Base-by-base conservation (phyloP, 768 basidiomycete genomes). In the Russula griseocarnosa region DNA sequence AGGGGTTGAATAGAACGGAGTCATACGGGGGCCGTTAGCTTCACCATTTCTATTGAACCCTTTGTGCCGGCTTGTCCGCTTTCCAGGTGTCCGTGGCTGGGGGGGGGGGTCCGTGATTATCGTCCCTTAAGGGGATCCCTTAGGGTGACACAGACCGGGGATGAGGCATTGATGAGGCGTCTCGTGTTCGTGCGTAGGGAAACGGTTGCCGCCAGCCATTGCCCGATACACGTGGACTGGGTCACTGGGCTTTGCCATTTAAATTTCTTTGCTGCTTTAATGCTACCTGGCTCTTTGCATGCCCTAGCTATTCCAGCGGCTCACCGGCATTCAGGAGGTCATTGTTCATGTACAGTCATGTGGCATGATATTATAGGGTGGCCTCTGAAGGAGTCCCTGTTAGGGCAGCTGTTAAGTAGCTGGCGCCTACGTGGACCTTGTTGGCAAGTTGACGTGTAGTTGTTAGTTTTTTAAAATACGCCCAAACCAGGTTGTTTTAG, bases 61-160 rank as follows among this genome's bases (percentile, higher is more conserved):
- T 18, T 0, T 44, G 6, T 26, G 24, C 18, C 47, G 3, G 14
- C 18, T 22, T 60, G 9, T 28, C 32, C 30, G 9, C 11, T 24
- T 53, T 14, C 22, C 11, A 22, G 51, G 30, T 28, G 24, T 42
- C 2, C 14, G 38, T 14, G 32, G 2, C 14, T 3, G 13, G 38
- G 50, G 20, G 16, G 3, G 18, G 26, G 18, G 5, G n/a, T 46
- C 22, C 26, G 18, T 36, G 13, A 22, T 18, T 13, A 8, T 50
- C 1, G 30, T 60, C 63, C 58, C 63, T 64, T 46, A 55, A 60
- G 63, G 63, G 63, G 63, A 60, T 44, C 11, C 18, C 16, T 49
- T 16, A 5, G 16, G 42, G 20, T 32, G n/a, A 26, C 36, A 32
- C 46, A 34, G 40, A 30, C 24, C 16, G 36, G 9, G 28, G 18